Percentiles rank a stretch among this genome's conserved stretches.
These are phyloP conservation scores for Amphichorda felina DNA, from an alignment of 2,329 filamentous ascomycete species.

Conservation along the genomic window DNA sequence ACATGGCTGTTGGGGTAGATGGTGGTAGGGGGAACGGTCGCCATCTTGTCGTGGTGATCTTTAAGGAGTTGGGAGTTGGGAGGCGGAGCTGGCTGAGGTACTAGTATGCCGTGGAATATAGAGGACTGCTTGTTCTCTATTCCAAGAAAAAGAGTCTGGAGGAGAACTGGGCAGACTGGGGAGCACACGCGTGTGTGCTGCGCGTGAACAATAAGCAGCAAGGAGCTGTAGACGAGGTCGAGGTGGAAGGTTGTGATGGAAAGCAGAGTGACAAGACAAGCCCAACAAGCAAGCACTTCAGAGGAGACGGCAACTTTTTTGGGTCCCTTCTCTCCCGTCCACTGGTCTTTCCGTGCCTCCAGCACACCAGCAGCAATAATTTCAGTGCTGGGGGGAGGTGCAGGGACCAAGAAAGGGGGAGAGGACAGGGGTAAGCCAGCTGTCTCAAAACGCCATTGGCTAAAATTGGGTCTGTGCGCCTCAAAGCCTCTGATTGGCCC, in stretches of 20 bases:
- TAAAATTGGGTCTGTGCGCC: conserved; percentile 12
- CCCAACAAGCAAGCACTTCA: not conserved
- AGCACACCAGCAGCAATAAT: conserved; percentile 29
- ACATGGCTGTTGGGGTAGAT: conserved; percentile 95
- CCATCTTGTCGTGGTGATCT: conserved; percentile 28
- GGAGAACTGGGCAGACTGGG: not conserved
- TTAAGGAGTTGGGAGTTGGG: conserved; percentile 4
- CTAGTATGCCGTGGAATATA: not conserved
- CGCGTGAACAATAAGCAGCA: not conserved
- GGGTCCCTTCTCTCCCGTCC: conserved; percentile 10
- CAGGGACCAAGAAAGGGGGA: conserved; percentile 31
- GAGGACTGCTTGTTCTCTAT: conserved; percentile 2
- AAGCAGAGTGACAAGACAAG: conserved; percentile 1
- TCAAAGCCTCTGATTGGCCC: conserved; percentile 5
- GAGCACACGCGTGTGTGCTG: not conserved
- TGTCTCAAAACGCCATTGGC: conserved; percentile 17
- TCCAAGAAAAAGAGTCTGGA: conserved; percentile 7
- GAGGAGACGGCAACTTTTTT: conserved; percentile 25
- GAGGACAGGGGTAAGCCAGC: conserved; percentile 13
- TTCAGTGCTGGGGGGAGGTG: conserved; percentile 27
- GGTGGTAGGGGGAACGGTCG: conserved; percentile 55
- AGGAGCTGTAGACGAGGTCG: conserved; percentile 2
- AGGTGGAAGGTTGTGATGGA: conserved; percentile 1
- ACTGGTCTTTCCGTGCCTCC: conserved; percentile 22
- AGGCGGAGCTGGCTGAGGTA: conserved; percentile 6